Evolutionary conservation across 352 stramenopile species (phyloP).

Genomic region (Pythium myriotylum): DNA sequence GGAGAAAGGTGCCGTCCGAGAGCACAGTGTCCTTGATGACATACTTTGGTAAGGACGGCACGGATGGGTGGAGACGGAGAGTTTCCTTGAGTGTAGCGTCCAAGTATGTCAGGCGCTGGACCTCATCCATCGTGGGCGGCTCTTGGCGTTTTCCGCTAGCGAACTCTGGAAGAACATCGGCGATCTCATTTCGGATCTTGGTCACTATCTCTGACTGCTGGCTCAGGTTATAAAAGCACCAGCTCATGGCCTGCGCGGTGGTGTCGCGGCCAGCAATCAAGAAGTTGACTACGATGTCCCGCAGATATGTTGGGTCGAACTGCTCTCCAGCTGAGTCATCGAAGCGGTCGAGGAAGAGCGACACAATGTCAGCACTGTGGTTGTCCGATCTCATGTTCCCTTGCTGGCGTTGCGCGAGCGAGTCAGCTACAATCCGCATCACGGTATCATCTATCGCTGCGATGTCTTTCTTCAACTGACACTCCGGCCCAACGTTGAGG

Average conservation of each 20-base stretch:
- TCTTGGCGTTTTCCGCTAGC: background rate
- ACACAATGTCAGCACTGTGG: conserved; percentile 40
- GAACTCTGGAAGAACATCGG: conserved; percentile 6
- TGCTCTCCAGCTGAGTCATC: conserved; percentile 19
- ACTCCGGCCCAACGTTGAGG: conserved; percentile 40
- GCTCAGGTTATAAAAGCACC: conserved; percentile 26
- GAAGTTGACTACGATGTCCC: background rate
- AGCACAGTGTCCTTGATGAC: conserved; percentile 30
- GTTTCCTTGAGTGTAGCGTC: conserved; percentile 43
- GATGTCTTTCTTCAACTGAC: conserved; percentile 36
- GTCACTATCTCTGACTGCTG: conserved; percentile 43
- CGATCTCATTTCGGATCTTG: conserved; percentile 52
- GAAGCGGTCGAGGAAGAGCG: conserved; percentile 50
- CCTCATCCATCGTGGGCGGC: conserved; percentile 37
- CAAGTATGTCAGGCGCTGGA: conserved; percentile 43
- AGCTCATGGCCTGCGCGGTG: conserved; percentile 7
- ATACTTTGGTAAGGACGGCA: conserved; percentile 33
- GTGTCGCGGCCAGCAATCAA: background rate
- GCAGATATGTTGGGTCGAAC: background rate
- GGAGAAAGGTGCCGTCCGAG: conserved; percentile 30
- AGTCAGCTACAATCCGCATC: conserved; percentile 46
- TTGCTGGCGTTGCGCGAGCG: conserved; percentile 28
- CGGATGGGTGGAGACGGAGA: conserved; percentile 39
- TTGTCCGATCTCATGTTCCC: background rate
- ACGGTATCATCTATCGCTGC: conserved; percentile 52